Base-by-base conservation (phyloP, 2,329 filamentous ascomycete genomes). In the Drechmeria coniospora region DNA sequence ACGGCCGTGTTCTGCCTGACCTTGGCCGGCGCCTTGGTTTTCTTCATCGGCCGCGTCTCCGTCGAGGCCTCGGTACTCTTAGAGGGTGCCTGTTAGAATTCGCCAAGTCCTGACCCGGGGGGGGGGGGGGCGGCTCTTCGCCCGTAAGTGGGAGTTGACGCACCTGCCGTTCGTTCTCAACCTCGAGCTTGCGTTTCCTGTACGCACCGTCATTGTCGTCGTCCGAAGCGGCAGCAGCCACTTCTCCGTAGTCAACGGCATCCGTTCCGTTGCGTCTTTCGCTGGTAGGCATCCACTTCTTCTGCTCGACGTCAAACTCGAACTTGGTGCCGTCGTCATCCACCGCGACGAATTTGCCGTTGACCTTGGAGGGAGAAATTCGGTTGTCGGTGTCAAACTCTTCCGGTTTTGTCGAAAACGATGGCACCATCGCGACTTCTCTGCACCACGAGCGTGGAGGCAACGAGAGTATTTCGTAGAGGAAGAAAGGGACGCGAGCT, bases 281-380 rank as follows among this genome's bases (percentile, higher is more conserved):
- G n/a, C 61, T 59, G 10, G 70, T 61, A 39, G 74, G 76, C 29
- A 83, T 65, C 86, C 86, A 94, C 53, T 72, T 68, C 55, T 71
- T 75, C 40, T 74, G 55, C 27, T 62, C 64, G 27, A 66, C 55
- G 51, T 92, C 75, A 57, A 78, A 94, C 49, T 86, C 79, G 57
- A 77, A 92, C 51, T 93, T 86, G 35, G 73, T 68, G 28, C 82
- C 83, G 47, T 90, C 75, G 26, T 84, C 80, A 32, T 81, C 78
- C 35, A 92, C 84, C 6, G 90, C 72, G 29, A 90, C 70, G 57
- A 77, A 87, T 48, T 83, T 87, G 45, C 73, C 65, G 53, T 87
- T 78, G 35, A 82, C 63, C 47, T 71, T 79, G n/a, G 81, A 87
- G 57, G 78, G 92, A 5, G 82, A 87, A 45, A 93, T 80, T 41